Base-by-base conservation (phyloP, 2,329 filamentous ascomycete genomes). In the Xylariaceae sp. region DNA sequence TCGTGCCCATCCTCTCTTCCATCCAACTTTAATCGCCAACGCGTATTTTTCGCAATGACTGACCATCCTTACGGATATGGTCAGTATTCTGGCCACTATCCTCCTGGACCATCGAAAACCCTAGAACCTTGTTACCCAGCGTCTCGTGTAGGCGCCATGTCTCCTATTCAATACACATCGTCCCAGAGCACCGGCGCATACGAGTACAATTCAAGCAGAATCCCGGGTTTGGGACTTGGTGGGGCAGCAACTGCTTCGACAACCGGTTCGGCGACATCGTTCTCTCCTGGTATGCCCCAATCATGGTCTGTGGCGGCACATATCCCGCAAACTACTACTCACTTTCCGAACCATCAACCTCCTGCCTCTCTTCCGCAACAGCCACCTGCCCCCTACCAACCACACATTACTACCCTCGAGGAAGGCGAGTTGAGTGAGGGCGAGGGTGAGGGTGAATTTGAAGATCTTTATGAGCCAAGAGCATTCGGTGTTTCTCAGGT, bases 351-450 rank as follows among this genome's bases (percentile, higher is more conserved):
- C 34, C 54, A 57, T 15, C 48, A 44, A 40, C 54, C 47, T 12
- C 47, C 52, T 15, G 4, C 32, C 30, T 47, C 51, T 37, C 36
- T 51, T 16, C 41, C 42, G 2, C 49, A 46, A 18, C 46, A 44
- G 26, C 41, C 50, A 5, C 32, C n/a, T 44, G n/a, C n/a, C 10
- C 3, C 54, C 2, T 40, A 43, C 2, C 54, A 49, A 44, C 2
- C 57, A 10, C 30, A 54, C 3, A 56, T 52, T 18, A 56, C 54
- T 21, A 40, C 40, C 2, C 60, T 64, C 22, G 88, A 94, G 64
- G 89, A 95, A 63, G 88, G 87, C 15, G 89, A 95, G 68, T 68
- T 94, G 29, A 88, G 83, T 58, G 89, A 92, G 62, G 80, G 77
- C 59, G 89, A 92, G 62, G 80, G 26, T 8, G 8, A 26, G 26